Conservation (phyloP, 305 asterid species). For the Petunia hybrid region DNA sequence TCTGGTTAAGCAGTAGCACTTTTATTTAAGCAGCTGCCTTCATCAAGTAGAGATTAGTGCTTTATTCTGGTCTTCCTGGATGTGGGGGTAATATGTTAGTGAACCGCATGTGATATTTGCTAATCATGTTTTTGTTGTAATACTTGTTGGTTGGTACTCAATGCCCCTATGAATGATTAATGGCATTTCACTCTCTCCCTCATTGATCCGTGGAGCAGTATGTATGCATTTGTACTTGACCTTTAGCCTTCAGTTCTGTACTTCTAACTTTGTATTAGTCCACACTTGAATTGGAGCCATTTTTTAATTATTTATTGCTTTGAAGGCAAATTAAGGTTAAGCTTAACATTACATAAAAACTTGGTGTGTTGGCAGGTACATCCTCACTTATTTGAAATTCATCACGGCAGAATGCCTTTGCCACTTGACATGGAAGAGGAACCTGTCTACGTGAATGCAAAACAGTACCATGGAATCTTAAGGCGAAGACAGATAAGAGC, state of each 20-base stretch:
- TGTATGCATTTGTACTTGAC: constrained; percentile 21
- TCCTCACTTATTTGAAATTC: constrained; percentile 66
- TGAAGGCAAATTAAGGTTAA: constrained; percentile 11
- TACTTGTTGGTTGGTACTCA: constrained; percentile 12
- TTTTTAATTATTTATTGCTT: neutral
- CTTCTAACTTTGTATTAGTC: neutral
- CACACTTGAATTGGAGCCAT: neutral
- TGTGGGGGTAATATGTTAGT: constrained; percentile 10
- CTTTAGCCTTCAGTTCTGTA: constrained; percentile 18
- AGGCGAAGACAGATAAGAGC: constrained; percentile 83
- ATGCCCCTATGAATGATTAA: neutral
- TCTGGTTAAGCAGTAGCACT: constrained; percentile 3
- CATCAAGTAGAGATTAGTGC: neutral
- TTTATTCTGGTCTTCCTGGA: neutral
- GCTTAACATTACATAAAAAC: neutral
- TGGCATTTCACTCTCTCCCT: neutral
- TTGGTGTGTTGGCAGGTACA: constrained; percentile 54
- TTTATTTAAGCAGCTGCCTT: neutral
- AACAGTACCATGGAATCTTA: constrained; percentile 80
- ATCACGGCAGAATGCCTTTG: constrained; percentile 76
- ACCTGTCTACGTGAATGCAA: constrained; percentile 82
- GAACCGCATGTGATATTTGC: constrained; percentile 5
- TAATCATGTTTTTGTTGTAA: neutral
- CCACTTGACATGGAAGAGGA: constrained; percentile 84
- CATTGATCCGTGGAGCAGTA: constrained; percentile 18